These are phyloP conservation scores for Magnaporthiopsis incrustans DNA, from an alignment of 2,329 filamentous ascomycete genomes.

Conservation along the genomic window DNA sequence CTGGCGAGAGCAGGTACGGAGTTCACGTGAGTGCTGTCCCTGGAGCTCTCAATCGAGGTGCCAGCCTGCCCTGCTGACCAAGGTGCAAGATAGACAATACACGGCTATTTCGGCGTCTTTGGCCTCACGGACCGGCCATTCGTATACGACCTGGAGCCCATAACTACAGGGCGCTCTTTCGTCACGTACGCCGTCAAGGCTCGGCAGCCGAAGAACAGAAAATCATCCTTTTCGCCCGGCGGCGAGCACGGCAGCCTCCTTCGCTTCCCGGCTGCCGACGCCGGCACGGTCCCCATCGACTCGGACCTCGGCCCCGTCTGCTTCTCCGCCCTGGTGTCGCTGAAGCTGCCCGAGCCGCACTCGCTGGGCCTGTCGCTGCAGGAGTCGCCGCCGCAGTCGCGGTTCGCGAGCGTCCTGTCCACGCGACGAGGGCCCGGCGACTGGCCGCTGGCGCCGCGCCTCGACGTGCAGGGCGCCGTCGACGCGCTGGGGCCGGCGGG, in stretches of 20 bases:
- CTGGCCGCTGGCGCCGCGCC: slow-evolving; percentile 37
- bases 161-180: slow-evolving; percentile 39
- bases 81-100: slow-evolving; percentile 36
- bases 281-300: slow-evolving; percentile 18
- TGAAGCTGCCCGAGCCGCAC: slow-evolving; percentile 33
- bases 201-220: slow-evolving; percentile 29
- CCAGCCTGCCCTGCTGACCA: slow-evolving; percentile 7
- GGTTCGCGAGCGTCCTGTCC: slow-evolving; percentile 33
- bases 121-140: slow-evolving; percentile 42
- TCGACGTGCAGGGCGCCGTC: slow-evolving; percentile 35
- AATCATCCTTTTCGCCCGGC: slow-evolving; percentile 24
- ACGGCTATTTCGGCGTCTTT: slow-evolving; percentile 45
- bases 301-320: slow-evolving; percentile 29
- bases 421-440: slow-evolving; percentile 24
- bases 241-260: slow-evolving; percentile 20
- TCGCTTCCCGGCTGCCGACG: slow-evolving; percentile 31
- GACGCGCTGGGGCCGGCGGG: slow-evolving; percentile 24
- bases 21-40: slow-evolving; percentile 31
- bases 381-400: slow-evolving; percentile 30
- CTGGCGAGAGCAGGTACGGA: slow-evolving; percentile 18
- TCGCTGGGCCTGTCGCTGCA: slow-evolving; percentile 29
- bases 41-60: not conserved
- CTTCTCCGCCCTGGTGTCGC: slow-evolving; percentile 45
- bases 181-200: slow-evolving; percentile 40
- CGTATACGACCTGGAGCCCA: slow-evolving; percentile 38